phyloP scores from a whole-genome alignment of 1,284 basidiomycete genomes.

The Leccinum angustisporum region DNA sequence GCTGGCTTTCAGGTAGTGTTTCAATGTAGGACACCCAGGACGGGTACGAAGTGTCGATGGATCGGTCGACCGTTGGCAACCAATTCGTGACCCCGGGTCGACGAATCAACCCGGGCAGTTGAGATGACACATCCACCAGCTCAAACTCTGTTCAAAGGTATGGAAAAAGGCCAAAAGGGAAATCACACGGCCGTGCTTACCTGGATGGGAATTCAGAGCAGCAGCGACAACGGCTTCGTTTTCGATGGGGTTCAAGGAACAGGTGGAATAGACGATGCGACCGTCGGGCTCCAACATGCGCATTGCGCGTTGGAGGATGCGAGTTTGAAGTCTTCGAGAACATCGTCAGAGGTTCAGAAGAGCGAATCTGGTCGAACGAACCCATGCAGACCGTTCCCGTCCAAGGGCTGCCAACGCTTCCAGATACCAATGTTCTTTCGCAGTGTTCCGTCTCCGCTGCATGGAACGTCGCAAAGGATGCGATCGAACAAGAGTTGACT shows the following conservation, averaged over 20 bases:
- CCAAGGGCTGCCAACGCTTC: constrained; percentile 87
- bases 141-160: constrained; percentile 57
- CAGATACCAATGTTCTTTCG: constrained; percentile 96
- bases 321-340: constrained; percentile 74
- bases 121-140: constrained; percentile 76
- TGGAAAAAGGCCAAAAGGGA: background rate
- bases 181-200: constrained; percentile 35
- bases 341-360: constrained; percentile 2
- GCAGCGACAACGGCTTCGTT: constrained; percentile 96
- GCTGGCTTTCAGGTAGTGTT: constrained; percentile 48
- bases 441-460: constrained; percentile 95
- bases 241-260: constrained; percentile 95
- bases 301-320: constrained; percentile 92
- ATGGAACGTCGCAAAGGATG: constrained; percentile 96
- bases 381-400: constrained; percentile 91
- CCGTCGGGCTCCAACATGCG: constrained; percentile 85
- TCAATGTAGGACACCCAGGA: constrained; percentile 57
- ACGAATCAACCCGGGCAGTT: constrained; percentile 73
- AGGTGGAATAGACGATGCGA: constrained; percentile 96
- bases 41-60: constrained; percentile 30
- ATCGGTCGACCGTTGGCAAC: constrained; percentile 60
- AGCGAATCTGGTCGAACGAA: constrained; percentile 37
- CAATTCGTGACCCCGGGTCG: constrained; percentile 75
- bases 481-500: constrained; percentile 81
- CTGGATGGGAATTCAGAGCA: constrained; percentile 70